Conservation (phyloP, 331 rosid species). For the Cucumis variabilis region DNA sequence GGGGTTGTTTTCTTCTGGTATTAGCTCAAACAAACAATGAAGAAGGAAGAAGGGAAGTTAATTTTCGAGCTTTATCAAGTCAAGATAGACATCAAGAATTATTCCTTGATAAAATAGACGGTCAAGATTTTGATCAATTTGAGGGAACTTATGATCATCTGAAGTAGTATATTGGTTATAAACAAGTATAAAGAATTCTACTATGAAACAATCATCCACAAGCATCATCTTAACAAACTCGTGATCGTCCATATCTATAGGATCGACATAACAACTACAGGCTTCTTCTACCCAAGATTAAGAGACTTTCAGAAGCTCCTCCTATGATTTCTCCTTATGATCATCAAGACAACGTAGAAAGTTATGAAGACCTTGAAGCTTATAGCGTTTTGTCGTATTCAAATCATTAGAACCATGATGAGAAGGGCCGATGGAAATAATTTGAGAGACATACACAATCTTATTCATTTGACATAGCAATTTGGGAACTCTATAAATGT, state of each 20-base stretch:
- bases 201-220: slow-evolving; percentile 31
- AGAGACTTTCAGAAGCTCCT: background rate
- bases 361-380: slow-evolving; percentile 17
- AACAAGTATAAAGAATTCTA: background rate
- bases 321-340: too few relatives aligned
- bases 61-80: too few relatives aligned
- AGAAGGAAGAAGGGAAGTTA: too few relatives aligned
- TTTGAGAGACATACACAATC: background rate
- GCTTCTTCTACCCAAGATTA: background rate
- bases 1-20: too few relatives aligned
- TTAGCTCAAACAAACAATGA: too few relatives aligned
- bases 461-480: background rate
- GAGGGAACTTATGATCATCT: background rate
- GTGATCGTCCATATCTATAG: background rate
- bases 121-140: background rate
- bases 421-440: background rate
- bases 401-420: background rate
- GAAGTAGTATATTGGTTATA: too few relatives aligned
- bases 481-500: background rate
- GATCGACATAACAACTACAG: slow-evolving; percentile 28
- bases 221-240: slow-evolving; percentile 27
- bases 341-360: background rate
- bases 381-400: slow-evolving; percentile 24
- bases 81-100: too few relatives aligned
- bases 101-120: background rate